Percentiles rank a stretch among this genome's conserved stretches.
phyloP scores from a whole-genome alignment of 805 yeast genomes.

The Candida awuae region DNA sequence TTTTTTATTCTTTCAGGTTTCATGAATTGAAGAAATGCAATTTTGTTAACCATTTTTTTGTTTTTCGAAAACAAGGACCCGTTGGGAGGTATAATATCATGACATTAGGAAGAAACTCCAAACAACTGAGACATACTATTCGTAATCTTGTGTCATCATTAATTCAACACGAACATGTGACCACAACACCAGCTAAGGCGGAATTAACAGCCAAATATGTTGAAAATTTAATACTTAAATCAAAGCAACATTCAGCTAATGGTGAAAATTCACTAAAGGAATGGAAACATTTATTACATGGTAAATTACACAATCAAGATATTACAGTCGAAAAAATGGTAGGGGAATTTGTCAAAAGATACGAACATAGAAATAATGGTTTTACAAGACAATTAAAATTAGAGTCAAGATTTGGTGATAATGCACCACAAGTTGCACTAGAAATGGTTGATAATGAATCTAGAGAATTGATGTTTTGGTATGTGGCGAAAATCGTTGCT shows the following conservation, averaged over 20 bases:
- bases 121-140: conserved; percentile 49
- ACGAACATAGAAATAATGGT: conserved; percentile 60
- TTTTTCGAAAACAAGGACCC: too few species aligned
- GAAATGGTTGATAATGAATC: conserved; percentile 64
- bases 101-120: conserved; percentile 36
- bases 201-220: conserved; percentile 57
- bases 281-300: conserved; percentile 25
- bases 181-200: conserved; percentile 71
- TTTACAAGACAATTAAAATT: conserved; percentile 77
- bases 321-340: conserved; percentile 56
- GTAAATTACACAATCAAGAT: conserved; percentile 41
- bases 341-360: conserved; percentile 57
- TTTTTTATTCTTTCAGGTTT: too few species aligned
- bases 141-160: conserved; percentile 61
- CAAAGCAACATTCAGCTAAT: conserved; percentile 29
- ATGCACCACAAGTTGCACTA: conserved; percentile 79
- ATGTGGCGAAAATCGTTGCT: conserved; percentile 78
- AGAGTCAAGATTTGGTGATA: conserved; percentile 84
- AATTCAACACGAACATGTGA: conserved; percentile 60
- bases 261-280: conserved; percentile 19
- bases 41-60: too few species aligned
- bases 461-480: conserved; percentile 66
- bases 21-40: too few species aligned
- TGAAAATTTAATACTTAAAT: conserved; percentile 55
- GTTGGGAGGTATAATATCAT: too few species aligned